phyloP scores from a whole-genome alignment of 331 rosid species.

The Stylosanthes scabra region DNA sequence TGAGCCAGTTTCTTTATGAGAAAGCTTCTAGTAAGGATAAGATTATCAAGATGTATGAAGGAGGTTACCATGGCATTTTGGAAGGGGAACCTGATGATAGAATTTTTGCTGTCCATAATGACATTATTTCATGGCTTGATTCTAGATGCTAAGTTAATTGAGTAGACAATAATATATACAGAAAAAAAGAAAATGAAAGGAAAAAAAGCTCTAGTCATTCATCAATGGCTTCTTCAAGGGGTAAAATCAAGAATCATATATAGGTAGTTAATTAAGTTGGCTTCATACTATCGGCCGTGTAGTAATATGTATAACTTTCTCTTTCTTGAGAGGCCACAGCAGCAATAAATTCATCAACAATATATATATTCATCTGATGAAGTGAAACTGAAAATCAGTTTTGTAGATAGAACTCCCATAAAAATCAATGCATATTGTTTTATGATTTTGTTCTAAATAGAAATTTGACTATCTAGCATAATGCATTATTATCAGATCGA shows the following conservation, averaged over 20 bases:
- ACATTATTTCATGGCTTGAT: constrained; percentile 84
- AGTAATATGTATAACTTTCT: neutral
- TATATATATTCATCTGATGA: too few species aligned
- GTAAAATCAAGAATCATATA: too few species aligned
- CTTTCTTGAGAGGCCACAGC: neutral
- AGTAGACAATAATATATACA: too few species aligned
- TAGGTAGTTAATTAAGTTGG: too few species aligned
- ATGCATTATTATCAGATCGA: too few species aligned
- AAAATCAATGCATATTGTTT: neutral
- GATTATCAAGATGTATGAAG: constrained; percentile 70
- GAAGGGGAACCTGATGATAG: constrained; percentile 92
- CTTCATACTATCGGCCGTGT: too few species aligned
- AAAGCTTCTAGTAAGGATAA: constrained; percentile 79
- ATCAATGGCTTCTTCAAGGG: too few species aligned
- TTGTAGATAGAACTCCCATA: neutral
- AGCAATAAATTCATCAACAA: neutral
- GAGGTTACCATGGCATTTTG: constrained; percentile 77
- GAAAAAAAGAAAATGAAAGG: too few species aligned
- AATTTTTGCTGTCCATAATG: constrained; percentile 67
- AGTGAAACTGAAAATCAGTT: neutral
- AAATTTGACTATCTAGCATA: too few species aligned
- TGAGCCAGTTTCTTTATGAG: constrained; percentile 82
- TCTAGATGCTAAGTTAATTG: constrained; percentile 43
- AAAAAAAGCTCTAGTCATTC: too few species aligned
- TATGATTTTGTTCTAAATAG: neutral